Evolutionary conservation across 129 eudicot species (phyloP).

Genomic region (Artemisia argyi): DNA sequence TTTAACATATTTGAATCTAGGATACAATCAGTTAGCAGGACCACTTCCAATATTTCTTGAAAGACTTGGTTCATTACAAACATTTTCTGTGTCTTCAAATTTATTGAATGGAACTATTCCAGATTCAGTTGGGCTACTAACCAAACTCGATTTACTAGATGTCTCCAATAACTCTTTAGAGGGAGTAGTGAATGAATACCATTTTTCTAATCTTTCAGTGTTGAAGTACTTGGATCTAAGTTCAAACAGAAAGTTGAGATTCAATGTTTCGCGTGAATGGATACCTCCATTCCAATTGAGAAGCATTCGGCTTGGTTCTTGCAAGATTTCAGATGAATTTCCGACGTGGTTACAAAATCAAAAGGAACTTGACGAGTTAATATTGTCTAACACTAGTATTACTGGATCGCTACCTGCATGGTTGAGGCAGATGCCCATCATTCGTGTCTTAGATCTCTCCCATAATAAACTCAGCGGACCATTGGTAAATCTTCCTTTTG

Average conservation of each 20-base stretch:
- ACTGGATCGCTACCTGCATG: slow-evolving; percentile 15
- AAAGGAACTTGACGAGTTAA: neutral
- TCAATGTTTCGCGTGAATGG: slow-evolving; percentile 10
- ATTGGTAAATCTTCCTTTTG: slow-evolving; percentile 7
- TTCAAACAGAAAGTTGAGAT: neutral
- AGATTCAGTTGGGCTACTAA: slow-evolving; percentile 9
- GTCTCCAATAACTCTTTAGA: slow-evolving; percentile 20
- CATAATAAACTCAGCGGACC: slow-evolving; percentile 14
- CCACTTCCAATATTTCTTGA: slow-evolving; percentile 13
- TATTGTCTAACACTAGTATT: slow-evolving; percentile 18
- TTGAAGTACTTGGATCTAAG: neutral
- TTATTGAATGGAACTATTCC: slow-evolving; percentile 23
- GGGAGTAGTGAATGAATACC: slow-evolving; percentile 28
- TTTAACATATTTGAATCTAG: neutral
- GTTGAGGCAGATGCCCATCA: neutral
- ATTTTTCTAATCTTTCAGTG: slow-evolving; percentile 19
- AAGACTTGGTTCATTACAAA: neutral
- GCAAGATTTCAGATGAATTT: slow-evolving; percentile 15
- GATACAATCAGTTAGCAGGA: neutral
- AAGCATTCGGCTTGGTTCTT: neutral
- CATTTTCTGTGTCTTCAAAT: slow-evolving; percentile 14
- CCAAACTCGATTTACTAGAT: slow-evolving; percentile 15
- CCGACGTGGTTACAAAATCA: slow-evolving; percentile 36
- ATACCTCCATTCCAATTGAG: slow-evolving; percentile 16
- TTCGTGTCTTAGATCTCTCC: slow-evolving; percentile 18